Conservation (phyloP, 768 basidiomycete genomes). For the Rhodotorula taiwanensis region DNA sequence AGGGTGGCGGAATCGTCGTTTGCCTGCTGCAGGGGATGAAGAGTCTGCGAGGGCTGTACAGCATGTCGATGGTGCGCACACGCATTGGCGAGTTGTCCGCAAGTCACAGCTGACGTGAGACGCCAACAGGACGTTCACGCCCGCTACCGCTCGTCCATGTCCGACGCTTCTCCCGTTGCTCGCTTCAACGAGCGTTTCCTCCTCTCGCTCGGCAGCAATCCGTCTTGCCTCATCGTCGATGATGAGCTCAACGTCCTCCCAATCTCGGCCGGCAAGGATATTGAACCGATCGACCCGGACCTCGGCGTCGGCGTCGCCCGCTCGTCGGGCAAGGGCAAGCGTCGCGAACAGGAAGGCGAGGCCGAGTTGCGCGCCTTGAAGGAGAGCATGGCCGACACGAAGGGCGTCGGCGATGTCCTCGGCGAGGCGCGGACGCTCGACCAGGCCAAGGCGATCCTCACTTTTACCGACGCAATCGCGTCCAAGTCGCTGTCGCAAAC, state of each 20-base stretch:
- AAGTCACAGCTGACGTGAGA: background rate
- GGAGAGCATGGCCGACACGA: slow-evolving; percentile 68
- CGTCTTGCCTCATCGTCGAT: slow-evolving; percentile 87
- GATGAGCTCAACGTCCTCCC: slow-evolving; percentile 97
- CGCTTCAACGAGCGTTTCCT: slow-evolving; percentile 99
- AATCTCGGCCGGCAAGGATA: slow-evolving; percentile 89
- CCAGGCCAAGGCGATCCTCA: slow-evolving; percentile 84
- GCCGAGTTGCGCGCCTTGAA: slow-evolving; percentile 69
- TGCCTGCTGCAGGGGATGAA: slow-evolving; percentile 91
- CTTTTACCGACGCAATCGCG: slow-evolving; percentile 87
- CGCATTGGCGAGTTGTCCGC: background rate
- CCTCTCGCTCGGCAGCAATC: slow-evolving; percentile 85
- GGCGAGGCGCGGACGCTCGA: slow-evolving; percentile 86
- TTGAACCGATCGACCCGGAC: slow-evolving; percentile 54
- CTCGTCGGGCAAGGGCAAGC: slow-evolving; percentile 43
- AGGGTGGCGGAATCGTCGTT: slow-evolving; percentile 76
- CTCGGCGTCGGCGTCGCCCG: slow-evolving; percentile 31
- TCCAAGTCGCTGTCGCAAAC: slow-evolving; percentile 84
- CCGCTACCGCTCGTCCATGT: slow-evolving; percentile 69
- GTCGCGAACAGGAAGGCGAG: slow-evolving; percentile 49
- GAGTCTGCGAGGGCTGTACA: slow-evolving; percentile 81
- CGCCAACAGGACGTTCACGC: slow-evolving; percentile 77
- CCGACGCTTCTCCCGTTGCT: slow-evolving; percentile 60
- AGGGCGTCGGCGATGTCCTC: slow-evolving; percentile 79
- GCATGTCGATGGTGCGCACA: slow-evolving; percentile 71